phyloP scores from a whole-genome alignment of 2,329 filamentous ascomycete genomes.

The Colletotrichum abscissum region DNA sequence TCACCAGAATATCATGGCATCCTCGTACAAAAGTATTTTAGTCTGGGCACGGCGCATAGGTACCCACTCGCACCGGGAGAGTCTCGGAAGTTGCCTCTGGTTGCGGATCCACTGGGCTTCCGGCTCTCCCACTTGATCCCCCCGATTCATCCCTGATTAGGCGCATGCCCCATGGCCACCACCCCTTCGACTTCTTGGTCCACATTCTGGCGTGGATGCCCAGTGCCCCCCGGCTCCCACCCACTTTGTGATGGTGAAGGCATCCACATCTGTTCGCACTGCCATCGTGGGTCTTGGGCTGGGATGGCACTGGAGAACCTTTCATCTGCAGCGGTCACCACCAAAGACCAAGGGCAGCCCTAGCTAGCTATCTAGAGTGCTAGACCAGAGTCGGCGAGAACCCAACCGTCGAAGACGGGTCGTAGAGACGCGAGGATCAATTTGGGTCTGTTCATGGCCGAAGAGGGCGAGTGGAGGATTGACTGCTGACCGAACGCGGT shows the following conservation, averaged over 20 bases:
- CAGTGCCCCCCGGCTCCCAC: neutral
- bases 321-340: constrained; percentile 8
- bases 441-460: neutral
- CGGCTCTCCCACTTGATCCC: constrained; percentile 13
- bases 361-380: neutral
- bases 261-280: constrained; percentile 21
- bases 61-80: constrained; percentile 18
- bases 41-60: neutral
- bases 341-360: neutral
- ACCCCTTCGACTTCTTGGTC: neutral
- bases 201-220: neutral
- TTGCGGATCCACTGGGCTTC: constrained; percentile 3
- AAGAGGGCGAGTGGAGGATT: neutral
- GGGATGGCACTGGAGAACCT: constrained; percentile 12
- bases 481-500: neutral
- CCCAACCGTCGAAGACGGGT: neutral
- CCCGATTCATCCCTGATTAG: constrained; percentile 25
- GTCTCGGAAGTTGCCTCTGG: constrained; percentile 19
- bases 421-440: neutral
- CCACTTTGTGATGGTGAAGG: neutral
- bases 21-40: neutral
- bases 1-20: constrained; percentile 1
- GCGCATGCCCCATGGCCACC: constrained; percentile 1
- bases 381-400: neutral
- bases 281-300: constrained; percentile 28